Conservation (phyloP, 2,329 filamentous ascomycete genomes). For the Alternaria sp. region DNA sequence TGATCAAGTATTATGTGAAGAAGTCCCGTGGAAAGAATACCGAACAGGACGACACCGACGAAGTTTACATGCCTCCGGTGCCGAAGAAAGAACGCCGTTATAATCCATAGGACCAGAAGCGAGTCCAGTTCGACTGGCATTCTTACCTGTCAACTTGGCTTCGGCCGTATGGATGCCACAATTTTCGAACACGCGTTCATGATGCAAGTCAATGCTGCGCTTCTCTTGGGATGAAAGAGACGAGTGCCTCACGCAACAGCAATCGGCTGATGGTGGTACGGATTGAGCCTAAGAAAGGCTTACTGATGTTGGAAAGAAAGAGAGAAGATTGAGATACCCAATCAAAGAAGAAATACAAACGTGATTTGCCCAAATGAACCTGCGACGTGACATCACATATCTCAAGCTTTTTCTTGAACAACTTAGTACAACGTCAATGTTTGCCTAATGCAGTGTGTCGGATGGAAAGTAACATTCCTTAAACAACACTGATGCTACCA, state of each 20-base stretch:
- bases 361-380: too few species aligned
- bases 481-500: too few species aligned
- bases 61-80: neutral
- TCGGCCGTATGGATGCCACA: neutral
- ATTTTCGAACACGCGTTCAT: neutral
- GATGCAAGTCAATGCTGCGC: neutral
- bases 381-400: too few species aligned
- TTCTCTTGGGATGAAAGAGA: neutral
- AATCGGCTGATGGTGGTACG: neutral
- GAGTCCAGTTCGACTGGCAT: neutral
- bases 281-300: neutral
- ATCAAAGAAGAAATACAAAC: too few species aligned
- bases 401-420: too few species aligned
- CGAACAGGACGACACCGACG: neutral
- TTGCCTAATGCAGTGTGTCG: too few species aligned
- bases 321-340: neutral
- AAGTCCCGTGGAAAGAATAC: neutral
- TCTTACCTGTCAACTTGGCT: neutral
- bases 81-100: neutral
- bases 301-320: neutral
- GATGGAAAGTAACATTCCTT: too few species aligned
- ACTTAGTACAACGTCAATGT: too few species aligned
- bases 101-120: neutral
- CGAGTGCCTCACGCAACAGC: neutral
- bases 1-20: neutral